Base-by-base conservation (phyloP, 2,329 filamentous ascomycete genomes). In the Stagonosporopsis vannaccii region DNA sequence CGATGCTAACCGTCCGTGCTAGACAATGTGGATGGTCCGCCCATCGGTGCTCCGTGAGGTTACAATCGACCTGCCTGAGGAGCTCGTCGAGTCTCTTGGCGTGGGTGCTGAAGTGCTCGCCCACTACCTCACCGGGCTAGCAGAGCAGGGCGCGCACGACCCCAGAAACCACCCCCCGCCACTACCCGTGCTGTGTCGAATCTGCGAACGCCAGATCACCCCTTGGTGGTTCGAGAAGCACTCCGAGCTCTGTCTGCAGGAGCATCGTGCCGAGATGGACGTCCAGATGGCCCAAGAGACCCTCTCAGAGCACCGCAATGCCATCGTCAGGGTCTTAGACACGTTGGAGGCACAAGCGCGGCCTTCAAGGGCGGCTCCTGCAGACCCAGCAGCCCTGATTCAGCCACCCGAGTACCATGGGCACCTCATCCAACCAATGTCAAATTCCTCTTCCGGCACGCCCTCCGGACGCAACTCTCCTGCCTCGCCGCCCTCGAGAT, bases 181-280 rank as follows among this genome's bases (percentile, higher is more conserved):
- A 0, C 82, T 87, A 11, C 91, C 92, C 0, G 90, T 98, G 4
- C 85, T 99, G 15, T 99, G 95, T 76, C 92, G 95, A 48, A 98
- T 99, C 51, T 99, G 95, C 75, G 95, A 99, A 74, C 91, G 95
- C 50, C 92, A 97, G 60, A 98, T 99, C 58, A 92, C 92, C 4
- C 92, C 94, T 0, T 99, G 95, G 95, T 99, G 95, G 96, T 99
- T 99, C 67, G 95, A 99, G 78, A 99, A 98, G 76, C 95, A 99
- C 74, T 97, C 94, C 2, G 96, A 99, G 69, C 81, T 98, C 19
- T 99, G 95, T 71, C 82, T 97, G 51, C 93, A 98, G 73, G 95
- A 99, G 74, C 95, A 99, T 72, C 89, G 90, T 47, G 94, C 95
- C 0, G 95, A 99, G 74, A 96, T 97, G 91, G 94, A 98, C 67